phyloP scores from a whole-genome alignment of 2,329 filamentous ascomycete species.

The Neurospora crassa region DNA sequence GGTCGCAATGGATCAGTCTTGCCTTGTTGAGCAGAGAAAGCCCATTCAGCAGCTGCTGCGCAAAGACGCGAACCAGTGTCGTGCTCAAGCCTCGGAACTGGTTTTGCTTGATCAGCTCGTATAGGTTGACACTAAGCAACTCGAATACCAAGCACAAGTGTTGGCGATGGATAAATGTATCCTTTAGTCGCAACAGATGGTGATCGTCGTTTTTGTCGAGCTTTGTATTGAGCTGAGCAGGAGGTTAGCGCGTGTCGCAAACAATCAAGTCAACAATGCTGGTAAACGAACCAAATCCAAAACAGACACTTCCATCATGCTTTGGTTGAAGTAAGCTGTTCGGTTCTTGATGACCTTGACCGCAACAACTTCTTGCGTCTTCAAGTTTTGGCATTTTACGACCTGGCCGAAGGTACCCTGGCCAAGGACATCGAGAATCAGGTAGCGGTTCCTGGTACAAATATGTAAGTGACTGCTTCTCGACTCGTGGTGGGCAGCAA shows the following conservation, averaged over 20 bases:
- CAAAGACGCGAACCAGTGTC: conserved; percentile 92
- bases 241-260: conserved; percentile 19
- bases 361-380: conserved; percentile 95
- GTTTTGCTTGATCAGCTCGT: conserved; percentile 98
- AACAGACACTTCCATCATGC: conserved; percentile 99
- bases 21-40: conserved; percentile 91
- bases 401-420: conserved; percentile 98
- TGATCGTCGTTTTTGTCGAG: conserved; percentile 99
- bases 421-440: conserved; percentile 92
- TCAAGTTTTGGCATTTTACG: conserved; percentile 96
- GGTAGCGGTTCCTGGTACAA: conserved; percentile 68
- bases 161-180: conserved; percentile 96
- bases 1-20: conserved; percentile 90
- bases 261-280: not conserved
- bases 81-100: conserved; percentile 97
- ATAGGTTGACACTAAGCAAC: conserved; percentile 90
- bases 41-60: conserved; percentile 90
- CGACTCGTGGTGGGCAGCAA: conserved; percentile 6
- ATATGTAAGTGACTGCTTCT: conserved; percentile 8
- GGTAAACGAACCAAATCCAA: conserved; percentile 65
- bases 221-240: conserved; percentile 76
- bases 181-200: conserved; percentile 85
- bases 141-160: conserved; percentile 97
- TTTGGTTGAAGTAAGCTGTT: conserved; percentile 98
- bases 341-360: conserved; percentile 99